Conservation (phyloP, 352 stramenopile species). For the Salisapilia sapeloensis region DNA sequence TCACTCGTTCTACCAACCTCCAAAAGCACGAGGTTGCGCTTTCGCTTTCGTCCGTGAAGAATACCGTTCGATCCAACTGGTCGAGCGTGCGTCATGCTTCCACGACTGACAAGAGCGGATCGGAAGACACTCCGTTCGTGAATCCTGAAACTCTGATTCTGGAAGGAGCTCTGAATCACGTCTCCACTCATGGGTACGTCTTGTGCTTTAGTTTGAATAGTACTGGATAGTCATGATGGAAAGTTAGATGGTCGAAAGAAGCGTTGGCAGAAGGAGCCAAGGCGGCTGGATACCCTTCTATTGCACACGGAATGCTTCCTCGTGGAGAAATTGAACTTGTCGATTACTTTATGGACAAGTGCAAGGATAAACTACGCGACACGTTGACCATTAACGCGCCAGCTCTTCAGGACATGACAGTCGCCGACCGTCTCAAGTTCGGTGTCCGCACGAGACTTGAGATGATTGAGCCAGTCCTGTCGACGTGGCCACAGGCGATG, state of each 20-base stretch:
- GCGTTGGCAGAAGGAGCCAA: conserved; percentile 48
- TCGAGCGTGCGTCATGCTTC: too few relatives aligned
- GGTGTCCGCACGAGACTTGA: conserved; percentile 50
- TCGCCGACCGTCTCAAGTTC: conserved; percentile 72
- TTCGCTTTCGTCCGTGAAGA: too few relatives aligned
- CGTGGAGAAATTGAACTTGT: conserved; percentile 65
- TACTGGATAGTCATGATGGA: conserved; percentile 2
- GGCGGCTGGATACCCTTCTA: conserved; percentile 51
- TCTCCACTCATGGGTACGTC: conserved; percentile 25
- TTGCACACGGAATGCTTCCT: conserved; percentile 69
- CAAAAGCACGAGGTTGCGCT: too few relatives aligned
- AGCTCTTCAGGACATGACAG: conserved; percentile 39
- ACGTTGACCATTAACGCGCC: conserved; percentile 40
- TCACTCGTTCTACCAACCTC: too few relatives aligned
- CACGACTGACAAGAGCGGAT: too few relatives aligned
- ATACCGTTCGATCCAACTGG: too few relatives aligned
- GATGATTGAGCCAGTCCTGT: conserved; percentile 35
- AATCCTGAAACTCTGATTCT: conserved; percentile 38
- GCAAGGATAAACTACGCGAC: conserved; percentile 31
- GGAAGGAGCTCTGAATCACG: conserved; percentile 25
- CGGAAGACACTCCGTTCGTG: too few relatives aligned
- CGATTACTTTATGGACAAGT: conserved; percentile 75
- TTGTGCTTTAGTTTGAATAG: background rate
- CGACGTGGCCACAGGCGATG: conserved; percentile 66
- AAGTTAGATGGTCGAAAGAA: conserved; percentile 54